Conservation (phyloP, 2,329 filamentous ascomycete genomes). For the Penicillium sp. region DNA sequence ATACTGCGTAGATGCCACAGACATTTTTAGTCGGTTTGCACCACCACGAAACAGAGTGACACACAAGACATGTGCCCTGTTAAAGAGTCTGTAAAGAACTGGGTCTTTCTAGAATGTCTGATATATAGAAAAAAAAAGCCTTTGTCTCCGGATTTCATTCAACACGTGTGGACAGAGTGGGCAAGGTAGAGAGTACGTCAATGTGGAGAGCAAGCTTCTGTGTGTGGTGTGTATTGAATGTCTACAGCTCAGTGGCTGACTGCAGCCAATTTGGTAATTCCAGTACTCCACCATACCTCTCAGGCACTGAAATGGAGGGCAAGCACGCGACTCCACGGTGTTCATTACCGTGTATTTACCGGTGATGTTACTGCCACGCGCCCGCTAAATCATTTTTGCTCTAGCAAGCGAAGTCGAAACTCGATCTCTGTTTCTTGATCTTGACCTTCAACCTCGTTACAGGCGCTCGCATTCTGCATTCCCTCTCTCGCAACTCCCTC, state of each 20-base stretch:
- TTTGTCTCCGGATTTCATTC: background rate
- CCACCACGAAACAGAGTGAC: background rate
- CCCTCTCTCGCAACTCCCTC: conserved; percentile 15
- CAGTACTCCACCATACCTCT: conserved; percentile 7
- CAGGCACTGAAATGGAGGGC: background rate
- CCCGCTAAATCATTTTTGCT: conserved; percentile 31
- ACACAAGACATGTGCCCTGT: background rate
- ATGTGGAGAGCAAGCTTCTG: background rate
- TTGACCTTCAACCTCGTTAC: conserved; percentile 29
- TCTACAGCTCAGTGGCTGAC: conserved; percentile 5
- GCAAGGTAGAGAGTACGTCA: conserved; percentile 6
- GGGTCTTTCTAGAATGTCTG: background rate
- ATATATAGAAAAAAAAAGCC: background rate
- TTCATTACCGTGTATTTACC: conserved; percentile 21
- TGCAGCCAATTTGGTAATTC: conserved; percentile 7
- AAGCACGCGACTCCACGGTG: conserved; percentile 14
- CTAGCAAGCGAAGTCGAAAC: conserved; percentile 28
- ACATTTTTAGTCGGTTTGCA: background rate
- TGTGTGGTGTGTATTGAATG: conserved; percentile 18
- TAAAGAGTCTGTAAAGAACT: background rate
- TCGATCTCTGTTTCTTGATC: conserved; percentile 29
- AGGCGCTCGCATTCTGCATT: conserved; percentile 31
- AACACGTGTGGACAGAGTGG: background rate
- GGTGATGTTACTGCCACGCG: conserved; percentile 29
- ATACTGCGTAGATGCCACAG: conserved; percentile 11